Conservation (phyloP, 441 rosid genomes). For the Adansonia grandidieri region DNA sequence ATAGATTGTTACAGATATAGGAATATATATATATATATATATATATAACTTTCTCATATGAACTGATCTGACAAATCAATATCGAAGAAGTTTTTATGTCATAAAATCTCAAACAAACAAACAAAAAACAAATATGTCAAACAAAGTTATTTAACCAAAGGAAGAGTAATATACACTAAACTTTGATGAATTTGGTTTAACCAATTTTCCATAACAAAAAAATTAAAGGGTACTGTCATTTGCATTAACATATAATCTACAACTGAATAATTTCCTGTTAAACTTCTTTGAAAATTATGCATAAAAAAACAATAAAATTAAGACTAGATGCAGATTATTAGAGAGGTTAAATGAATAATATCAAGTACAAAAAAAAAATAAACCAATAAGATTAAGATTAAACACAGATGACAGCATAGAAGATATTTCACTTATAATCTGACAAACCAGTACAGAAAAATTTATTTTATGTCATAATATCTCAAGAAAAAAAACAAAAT, state of each 20-base stretch:
- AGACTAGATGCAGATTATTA: not conserved
- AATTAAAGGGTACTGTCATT: too few relatives aligned
- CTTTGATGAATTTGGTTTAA: not conserved
- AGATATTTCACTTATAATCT: not conserved
- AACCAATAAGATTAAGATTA: too few relatives aligned
- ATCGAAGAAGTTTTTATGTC: not conserved
- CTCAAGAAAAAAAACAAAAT: not conserved
- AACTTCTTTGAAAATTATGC: not conserved
- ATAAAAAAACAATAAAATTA: not conserved
- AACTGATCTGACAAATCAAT: not conserved
- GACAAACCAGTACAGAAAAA: not conserved
- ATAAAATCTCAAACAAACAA: not conserved
- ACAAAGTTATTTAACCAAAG: not conserved
- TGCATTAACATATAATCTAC: too few relatives aligned
- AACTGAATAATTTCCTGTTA: not conserved
- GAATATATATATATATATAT: not conserved
- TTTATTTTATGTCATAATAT: not conserved
- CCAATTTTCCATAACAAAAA: not conserved
- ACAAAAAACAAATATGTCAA: not conserved
- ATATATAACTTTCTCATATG: not conserved
- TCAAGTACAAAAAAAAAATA: too few relatives aligned
- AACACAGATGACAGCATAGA: not conserved
- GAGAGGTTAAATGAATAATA: not conserved
- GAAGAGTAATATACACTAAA: not conserved
- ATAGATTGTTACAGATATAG: not conserved